phyloP scores from a whole-genome alignment of 1,139 yeast genomes.

The Scheffersomyces quercinus region DNA sequence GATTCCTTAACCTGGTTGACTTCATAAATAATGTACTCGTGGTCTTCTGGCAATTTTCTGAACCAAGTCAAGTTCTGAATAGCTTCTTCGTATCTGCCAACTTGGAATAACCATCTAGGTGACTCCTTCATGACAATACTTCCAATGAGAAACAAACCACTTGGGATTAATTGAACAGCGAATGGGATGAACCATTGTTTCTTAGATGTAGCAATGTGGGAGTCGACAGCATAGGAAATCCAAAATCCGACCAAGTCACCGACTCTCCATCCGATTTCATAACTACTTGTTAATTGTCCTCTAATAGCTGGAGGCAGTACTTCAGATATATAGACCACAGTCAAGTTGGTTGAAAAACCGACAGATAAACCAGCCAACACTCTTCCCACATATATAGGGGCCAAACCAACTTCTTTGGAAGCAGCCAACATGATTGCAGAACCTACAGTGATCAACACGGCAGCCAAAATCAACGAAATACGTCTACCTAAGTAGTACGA shows the following conservation, averaged over 20 bases:
- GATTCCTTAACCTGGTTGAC: slow-evolving; percentile 27
- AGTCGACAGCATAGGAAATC: slow-evolving; percentile 42
- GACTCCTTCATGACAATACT: slow-evolving; percentile 38
- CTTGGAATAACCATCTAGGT: slow-evolving; percentile 43
- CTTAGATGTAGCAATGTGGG: slow-evolving; percentile 27
- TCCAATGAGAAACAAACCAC: slow-evolving; percentile 39
- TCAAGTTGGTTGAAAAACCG: slow-evolving; percentile 42
- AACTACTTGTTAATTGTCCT: slow-evolving; percentile 39
- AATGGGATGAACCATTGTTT: slow-evolving; percentile 47
- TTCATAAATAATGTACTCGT: slow-evolving; percentile 40
- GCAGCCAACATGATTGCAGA: slow-evolving; percentile 45
- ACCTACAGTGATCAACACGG: slow-evolving; percentile 37
- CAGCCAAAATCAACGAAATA: slow-evolving; percentile 33
- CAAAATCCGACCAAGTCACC: slow-evolving; percentile 47
- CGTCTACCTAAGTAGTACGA: slow-evolving; percentile 42
- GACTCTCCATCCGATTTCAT: slow-evolving; percentile 46
- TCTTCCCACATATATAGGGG: slow-evolving; percentile 44
- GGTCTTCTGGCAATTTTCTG: slow-evolving; percentile 35
- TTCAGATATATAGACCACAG: slow-evolving; percentile 44
- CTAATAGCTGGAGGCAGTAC: slow-evolving; percentile 43
- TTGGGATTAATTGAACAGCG: slow-evolving; percentile 45
- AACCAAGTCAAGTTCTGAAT: slow-evolving; percentile 39
- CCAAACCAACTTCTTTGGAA: slow-evolving; percentile 27
- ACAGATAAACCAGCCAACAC: slow-evolving; percentile 43
- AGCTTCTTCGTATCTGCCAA: slow-evolving; percentile 35